Base-by-base conservation (phyloP, 495 filamentous ascomycete species). In the Tuber aestivum region DNA sequence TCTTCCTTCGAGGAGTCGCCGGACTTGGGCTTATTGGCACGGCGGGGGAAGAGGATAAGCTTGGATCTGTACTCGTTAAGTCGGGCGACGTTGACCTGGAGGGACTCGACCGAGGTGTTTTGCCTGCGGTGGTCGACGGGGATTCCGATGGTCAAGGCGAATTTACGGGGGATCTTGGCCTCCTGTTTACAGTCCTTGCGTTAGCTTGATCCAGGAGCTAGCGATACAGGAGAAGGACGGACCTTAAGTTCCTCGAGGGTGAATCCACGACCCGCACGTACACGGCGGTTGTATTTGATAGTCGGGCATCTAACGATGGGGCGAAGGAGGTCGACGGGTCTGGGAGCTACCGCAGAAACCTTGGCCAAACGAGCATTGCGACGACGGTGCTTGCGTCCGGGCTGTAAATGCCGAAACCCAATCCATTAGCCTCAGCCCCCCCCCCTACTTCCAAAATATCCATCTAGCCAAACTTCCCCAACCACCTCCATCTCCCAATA, bases 231-330 rank as follows among this genome's bases (percentile, higher is more conserved):
- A 56, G 76, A 37, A 42, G 32, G 76, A 78, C 87, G 82, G 91
- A 96, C 95, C 94, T 99, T 99, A 84, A 99, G 88, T 91, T 99
- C 95, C 86, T 90, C 89, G 75, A 98, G 89, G 77, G 95, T 92
- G 91, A 99, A 99, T 83, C 95, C 95, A 88, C 96, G 93, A 84
- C 95, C 95, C 82, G 93, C 91, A 84, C 96, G 92, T 82, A 97
- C 92, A 84, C 94, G 94, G 84, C 95, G 94, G 92, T 99, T 99
- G 89, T 97, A 98, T 90, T 95, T 97, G 90, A 97, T 86, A 72
- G 89, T 91, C 82, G 94, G 93, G 91, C 93, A 97, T 85, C 93
- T 92, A 78, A 98, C 94, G 86, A 99, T 87, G 78, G 95, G 95
- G 83, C 95, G 90, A 81, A 99, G 90, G 88, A 93, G 94, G 90